phyloP scores from a whole-genome alignment of 495 filamentous ascomycete species.

The Rusavskia elegans region DNA sequence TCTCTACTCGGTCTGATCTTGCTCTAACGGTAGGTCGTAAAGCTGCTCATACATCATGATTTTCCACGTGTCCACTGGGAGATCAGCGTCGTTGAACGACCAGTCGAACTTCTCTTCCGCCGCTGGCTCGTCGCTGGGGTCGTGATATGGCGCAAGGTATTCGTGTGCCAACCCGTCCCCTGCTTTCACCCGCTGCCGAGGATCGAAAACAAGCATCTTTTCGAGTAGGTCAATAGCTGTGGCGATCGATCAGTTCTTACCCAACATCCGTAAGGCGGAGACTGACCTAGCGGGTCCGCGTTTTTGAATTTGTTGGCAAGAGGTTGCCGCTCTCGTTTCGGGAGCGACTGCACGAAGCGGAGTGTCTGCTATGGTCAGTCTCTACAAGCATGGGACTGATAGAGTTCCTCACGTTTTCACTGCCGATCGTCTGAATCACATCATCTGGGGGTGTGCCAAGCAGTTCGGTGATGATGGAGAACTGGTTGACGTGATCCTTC shows the following conservation, averaged over 20 bases:
- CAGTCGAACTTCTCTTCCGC: conserved; percentile 96
- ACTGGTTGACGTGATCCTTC: conserved; percentile 98
- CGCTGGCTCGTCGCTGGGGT: conserved; percentile 88
- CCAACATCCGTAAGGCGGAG: not conserved
- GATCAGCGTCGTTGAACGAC: conserved; percentile 98
- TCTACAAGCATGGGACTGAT: not conserved
- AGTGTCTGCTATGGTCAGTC: conserved; percentile 47
- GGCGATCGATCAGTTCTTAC: not conserved
- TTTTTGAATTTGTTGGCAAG: conserved; percentile 89
- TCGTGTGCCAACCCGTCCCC: conserved; percentile 73
- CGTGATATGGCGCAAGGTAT: conserved; percentile 92
- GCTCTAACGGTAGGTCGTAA: conserved; percentile 9
- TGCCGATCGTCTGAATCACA: conserved; percentile 96
- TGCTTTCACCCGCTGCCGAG: conserved; percentile 77
- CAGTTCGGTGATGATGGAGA: conserved; percentile 97
- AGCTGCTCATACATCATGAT: conserved; percentile 84
- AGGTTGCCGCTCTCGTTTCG: conserved; percentile 85
- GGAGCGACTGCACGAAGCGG: conserved; percentile 92
- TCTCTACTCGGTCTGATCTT: conserved; percentile 3
- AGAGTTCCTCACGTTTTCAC: conserved; percentile 63
- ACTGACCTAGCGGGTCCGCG: conserved; percentile 75
- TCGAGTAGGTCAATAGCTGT: conserved; percentile 87
- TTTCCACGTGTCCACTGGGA: conserved; percentile 99
- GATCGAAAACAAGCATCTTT: conserved; percentile 95
- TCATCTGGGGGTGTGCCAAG: conserved; percentile 96